Base-by-base conservation (phyloP, 177 flowering plant genomes). In the Telopea speciosissima region DNA sequence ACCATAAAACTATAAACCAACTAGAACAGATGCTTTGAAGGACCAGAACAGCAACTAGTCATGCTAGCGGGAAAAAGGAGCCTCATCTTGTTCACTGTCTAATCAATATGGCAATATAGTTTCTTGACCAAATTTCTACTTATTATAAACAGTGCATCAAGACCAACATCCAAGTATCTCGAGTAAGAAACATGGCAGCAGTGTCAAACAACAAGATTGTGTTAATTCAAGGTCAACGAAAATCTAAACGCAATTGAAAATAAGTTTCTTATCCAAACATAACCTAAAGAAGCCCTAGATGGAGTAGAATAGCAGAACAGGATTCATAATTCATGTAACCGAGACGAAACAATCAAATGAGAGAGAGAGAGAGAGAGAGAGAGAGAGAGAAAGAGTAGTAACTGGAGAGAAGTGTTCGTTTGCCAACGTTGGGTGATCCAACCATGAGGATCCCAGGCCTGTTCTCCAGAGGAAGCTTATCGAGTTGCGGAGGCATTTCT, bases 341-440 rank as follows among this genome's bases (percentile, higher is more conserved):
- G 3, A 7, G 40, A 33, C 0, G 8, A 33, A 33, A 33, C 54
- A 45, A 45, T 45, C 54, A 1, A 45, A 45, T 14, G 22, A 22
- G 8, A 17, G 66, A 69, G n/a, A n/a, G n/a, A n/a, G n/a, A n/a
- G n/a, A n/a, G n/a, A n/a, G n/a, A n/a, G n/a, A n/a, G n/a, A n/a
- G n/a, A n/a, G n/a, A n/a, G 65, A 42, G 60, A 72, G 76, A 71
- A 42, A 66, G 76, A 68, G 22, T 45, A 52, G 65, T 69, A 84
- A 93, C 97, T 81, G 62, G 95, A 87, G 67, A 93, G 76, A 24
- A 93, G 87, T 40, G 93, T 86, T 60, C 97, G 89, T 71, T 92
- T 93, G 67, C 97, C 98, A 25, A 85, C 98, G 79, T 79, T 77
- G 62, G 96, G 65, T 70, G 95, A 74, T 72, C 98, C 98, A 63